Conservation (phyloP, 164 flowering plant genomes). For the Berberis thunbergii region DNA sequence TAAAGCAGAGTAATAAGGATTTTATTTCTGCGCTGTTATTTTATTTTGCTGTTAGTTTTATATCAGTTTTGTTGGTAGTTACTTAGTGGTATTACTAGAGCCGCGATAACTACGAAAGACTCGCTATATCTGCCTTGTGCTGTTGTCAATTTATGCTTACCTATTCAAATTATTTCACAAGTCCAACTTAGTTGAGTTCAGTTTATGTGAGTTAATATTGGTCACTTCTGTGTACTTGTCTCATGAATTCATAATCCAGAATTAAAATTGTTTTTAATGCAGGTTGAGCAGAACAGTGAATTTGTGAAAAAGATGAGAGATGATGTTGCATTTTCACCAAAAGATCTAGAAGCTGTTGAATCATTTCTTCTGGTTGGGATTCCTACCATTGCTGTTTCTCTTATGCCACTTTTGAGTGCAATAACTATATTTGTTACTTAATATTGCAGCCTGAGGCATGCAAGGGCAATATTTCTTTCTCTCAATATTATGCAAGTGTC, state of each 20-base stretch:
- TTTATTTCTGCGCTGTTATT: too few species aligned
- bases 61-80: too few species aligned
- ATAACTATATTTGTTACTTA: background rate
- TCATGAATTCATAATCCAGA: too few species aligned
- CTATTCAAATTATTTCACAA: too few species aligned
- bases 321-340: conserved; percentile 77
- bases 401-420: too few species aligned
- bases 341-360: conserved; percentile 61
- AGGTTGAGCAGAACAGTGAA: conserved; percentile 83
- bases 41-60: too few species aligned
- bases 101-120: too few species aligned
- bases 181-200: background rate
- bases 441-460: conserved; percentile 14
- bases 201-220: background rate
- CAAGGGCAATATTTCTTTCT: conserved; percentile 15
- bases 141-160: too few species aligned
- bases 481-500: conserved; percentile 19
- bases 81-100: too few species aligned
- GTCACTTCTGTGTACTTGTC: background rate
- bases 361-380: conserved; percentile 72
- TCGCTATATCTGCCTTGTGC: too few species aligned
- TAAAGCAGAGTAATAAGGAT: too few species aligned
- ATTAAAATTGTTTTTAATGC: conserved; percentile 5
- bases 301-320: conserved; percentile 73
- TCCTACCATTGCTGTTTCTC: background rate